Percentiles rank a stretch among this genome's conserved stretches.
These are phyloP conservation scores for Vickermania ingenoplastis DNA, from an alignment of 208 protist genomes.

Conservation along the genomic window DNA sequence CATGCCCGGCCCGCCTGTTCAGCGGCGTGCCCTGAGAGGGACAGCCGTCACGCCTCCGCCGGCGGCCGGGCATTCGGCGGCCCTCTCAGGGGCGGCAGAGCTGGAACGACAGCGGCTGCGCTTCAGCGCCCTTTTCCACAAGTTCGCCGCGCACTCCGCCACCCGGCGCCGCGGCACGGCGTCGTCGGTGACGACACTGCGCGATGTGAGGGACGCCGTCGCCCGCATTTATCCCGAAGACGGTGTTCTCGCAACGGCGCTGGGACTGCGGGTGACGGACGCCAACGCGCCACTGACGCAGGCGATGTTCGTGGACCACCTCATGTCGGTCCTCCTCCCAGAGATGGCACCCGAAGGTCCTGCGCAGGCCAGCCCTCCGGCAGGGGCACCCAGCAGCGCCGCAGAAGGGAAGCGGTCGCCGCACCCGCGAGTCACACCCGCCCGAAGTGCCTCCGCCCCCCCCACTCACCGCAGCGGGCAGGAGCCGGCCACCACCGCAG, in stretches of 20 bases:
- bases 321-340: neutral
- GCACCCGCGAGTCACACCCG: no score
- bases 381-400: no score
- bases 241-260: neutral
- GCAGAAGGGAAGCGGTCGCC: no score
- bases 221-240: neutral
- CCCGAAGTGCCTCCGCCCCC: no score
- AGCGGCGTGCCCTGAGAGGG: neutral
- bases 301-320: neutral
- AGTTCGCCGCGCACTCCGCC: slow-evolving; percentile 38
- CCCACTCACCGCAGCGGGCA: no score
- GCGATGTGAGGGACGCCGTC: neutral
- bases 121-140: slow-evolving; percentile 73
- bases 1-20: neutral
- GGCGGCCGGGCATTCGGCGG: no score
- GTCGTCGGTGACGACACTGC: neutral
- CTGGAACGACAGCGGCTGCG: slow-evolving; percentile 42
- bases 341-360: no score
- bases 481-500: no score
- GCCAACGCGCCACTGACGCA: neutral
- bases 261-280: neutral
- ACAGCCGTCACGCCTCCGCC: no score
- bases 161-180: neutral
- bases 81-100: no score
- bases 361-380: no score